These are phyloP conservation scores for Carpinus viminea DNA, from an alignment of 306 rosid species.

Conservation along the genomic window DNA sequence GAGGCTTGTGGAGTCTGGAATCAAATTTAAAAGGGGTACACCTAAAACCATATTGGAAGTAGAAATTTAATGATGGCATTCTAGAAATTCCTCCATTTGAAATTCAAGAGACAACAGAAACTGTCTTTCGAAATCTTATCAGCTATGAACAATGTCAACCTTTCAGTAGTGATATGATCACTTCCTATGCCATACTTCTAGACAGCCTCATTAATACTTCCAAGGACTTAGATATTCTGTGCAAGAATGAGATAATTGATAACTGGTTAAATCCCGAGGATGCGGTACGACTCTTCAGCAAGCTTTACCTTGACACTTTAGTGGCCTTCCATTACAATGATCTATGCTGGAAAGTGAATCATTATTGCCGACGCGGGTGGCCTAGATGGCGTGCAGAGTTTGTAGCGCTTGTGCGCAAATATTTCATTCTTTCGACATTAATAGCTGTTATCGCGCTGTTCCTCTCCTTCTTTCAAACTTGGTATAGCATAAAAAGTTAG, in stretches of 20 bases:
- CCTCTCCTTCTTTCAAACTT: too few relatives aligned
- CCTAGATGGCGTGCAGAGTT: slow-evolving; percentile 16
- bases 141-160: slow-evolving; percentile 25
- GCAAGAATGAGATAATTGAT: too few relatives aligned
- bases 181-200: slow-evolving; percentile 25
- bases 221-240: too few relatives aligned
- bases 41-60: slow-evolving; percentile 2
- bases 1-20: slow-evolving; percentile 7
- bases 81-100: slow-evolving; percentile 9
- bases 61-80: not conserved
- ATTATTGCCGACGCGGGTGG: not conserved
- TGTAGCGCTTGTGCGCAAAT: slow-evolving; percentile 5
- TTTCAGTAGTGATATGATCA: not conserved
- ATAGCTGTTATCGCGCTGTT: too few relatives aligned
- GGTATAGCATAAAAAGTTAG: too few relatives aligned
- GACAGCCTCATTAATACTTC: slow-evolving; percentile 13
- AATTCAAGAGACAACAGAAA: slow-evolving; percentile 25
- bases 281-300: slow-evolving; percentile 8
- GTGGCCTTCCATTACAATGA: not conserved
- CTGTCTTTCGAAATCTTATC: slow-evolving; percentile 19
- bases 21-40: not conserved
- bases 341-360: not conserved
- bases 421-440: not conserved
- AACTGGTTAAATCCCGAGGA: not conserved
- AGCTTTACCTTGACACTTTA: not conserved